Evolutionary conservation across 2,329 filamentous ascomycete species (phyloP), one percentile per base, ranked within the genome.

Genomic region (Aspergillus nomiae): DNA sequence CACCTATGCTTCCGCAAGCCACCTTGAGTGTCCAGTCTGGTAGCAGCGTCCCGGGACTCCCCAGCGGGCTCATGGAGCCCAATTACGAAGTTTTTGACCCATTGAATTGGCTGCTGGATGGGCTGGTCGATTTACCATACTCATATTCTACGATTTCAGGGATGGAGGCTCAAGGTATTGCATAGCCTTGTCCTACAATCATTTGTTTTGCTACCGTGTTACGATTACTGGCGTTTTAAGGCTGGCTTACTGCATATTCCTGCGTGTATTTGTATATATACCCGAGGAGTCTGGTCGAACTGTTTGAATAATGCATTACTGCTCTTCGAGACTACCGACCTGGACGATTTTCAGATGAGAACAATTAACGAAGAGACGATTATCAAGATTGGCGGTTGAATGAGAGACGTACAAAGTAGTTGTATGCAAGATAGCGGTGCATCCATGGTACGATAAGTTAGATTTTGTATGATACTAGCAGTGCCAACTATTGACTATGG

Each of bases 41-140:
- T 12, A 71, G 66, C 45, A 67, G 67, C 3, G 65, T 74, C 6
- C 67, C 63, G 7, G 70, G 67, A 7, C 65, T 80, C 4, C 76
- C 77, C 1, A 79, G 77, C 65, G 83, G 84, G 69, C 90, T 91
- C 66, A 84, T 86, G 67, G 86, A 91, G 60, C 86, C 87, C 11
- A 90, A 88, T 70, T 93, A 93, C 76, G 92, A 96, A 76, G 92
- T 96, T 65, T 97, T 96, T 73, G 93, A 97, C 78, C 92, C 94
- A 1, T 85, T 97, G 71, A 92, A 94, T 76, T 97, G 94, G 94
- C 92, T 96, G 83, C 82, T 97, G 64, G 94, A 97, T 76, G 92
- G 92, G 16, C 83, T 94, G 38, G 83, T 95, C 64, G 91, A 94
- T 74, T 90, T 94, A 74, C 92, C 91, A 67, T 93, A 90, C 73